Percentiles rank a stretch among this genome's conserved stretches.
These are phyloP conservation scores for Neurospora sp. DNA, from an alignment of 495 filamentous ascomycete genomes.

Conservation along the genomic window DNA sequence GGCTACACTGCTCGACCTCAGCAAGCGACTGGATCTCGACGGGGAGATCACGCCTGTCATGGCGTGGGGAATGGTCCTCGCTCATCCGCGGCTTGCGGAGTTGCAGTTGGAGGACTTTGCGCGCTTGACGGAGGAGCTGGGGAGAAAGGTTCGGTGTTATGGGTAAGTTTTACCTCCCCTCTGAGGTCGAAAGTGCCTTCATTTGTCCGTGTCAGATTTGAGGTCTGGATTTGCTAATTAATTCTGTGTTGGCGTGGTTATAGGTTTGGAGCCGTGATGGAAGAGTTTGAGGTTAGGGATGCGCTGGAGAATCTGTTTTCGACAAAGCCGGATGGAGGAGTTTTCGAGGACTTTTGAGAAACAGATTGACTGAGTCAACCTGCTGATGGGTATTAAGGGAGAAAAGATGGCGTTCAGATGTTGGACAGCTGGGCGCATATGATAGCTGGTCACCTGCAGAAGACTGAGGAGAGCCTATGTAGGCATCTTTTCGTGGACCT, in stretches of 20 bases:
- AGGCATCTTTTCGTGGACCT: background rate
- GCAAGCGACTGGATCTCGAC: conserved; percentile 72
- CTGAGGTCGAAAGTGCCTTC: background rate
- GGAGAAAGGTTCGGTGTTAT: conserved; percentile 81
- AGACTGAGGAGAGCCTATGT: background rate
- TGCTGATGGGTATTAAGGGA: background rate
- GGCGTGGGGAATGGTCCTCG: conserved; percentile 77
- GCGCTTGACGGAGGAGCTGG: conserved; percentile 59
- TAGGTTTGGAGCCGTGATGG: conserved; percentile 75
- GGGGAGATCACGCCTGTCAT: conserved; percentile 96
- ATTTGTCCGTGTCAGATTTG: background rate
- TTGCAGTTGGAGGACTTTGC: conserved; percentile 62
- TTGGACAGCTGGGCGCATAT: background rate
- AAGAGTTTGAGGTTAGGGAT: conserved; percentile 87
- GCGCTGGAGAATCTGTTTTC: conserved; percentile 66
- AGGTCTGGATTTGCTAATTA: conserved; percentile 6
- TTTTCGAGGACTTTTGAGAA: background rate
- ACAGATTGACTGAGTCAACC: background rate
- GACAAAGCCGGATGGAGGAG: conserved; percentile 41
- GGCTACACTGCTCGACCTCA: conserved; percentile 70
- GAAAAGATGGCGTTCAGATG: background rate
- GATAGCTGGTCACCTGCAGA: background rate
- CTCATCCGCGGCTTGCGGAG: conserved; percentile 54
- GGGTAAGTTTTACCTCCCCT: conserved; percentile 52
- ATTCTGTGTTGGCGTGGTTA: background rate